These are phyloP conservation scores for Trametes villosa DNA, from an alignment of 768 basidiomycete species.

Conservation along the genomic window DNA sequence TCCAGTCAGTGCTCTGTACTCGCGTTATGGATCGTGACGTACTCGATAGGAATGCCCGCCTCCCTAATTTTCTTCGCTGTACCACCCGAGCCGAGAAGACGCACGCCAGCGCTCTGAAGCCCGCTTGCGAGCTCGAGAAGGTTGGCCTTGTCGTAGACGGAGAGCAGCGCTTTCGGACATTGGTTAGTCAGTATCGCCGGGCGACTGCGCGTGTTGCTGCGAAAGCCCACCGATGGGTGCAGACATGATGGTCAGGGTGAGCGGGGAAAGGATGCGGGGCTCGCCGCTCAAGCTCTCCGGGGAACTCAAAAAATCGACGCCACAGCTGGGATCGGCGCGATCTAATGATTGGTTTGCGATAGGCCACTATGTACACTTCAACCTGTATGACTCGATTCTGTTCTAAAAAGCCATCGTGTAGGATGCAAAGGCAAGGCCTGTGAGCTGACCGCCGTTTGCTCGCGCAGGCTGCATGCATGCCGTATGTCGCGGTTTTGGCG, in stretches of 20 bases:
- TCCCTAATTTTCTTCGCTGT: slow-evolving; percentile 98
- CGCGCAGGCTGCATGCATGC: no score
- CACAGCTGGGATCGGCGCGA: slow-evolving; percentile 9
- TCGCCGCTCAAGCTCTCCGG: not conserved
- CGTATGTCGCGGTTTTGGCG: no score
- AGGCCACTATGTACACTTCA: not conserved
- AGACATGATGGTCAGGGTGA: slow-evolving; percentile 32
- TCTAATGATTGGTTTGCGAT: slow-evolving; percentile 11
- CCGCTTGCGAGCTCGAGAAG: slow-evolving; percentile 88
- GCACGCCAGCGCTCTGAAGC: slow-evolving; percentile 81
- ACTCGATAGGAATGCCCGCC: slow-evolving; percentile 90
- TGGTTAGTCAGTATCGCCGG: slow-evolving; percentile 6
- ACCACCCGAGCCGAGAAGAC: slow-evolving; percentile 92
- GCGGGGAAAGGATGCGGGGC: not conserved
- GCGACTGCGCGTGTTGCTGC: not conserved
- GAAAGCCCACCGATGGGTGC: slow-evolving; percentile 37
- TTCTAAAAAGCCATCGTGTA: no score
- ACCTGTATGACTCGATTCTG: no score
- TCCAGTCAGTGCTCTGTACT: not conserved
- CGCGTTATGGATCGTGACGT: slow-evolving; percentile 37
- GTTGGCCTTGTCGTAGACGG: slow-evolving; percentile 94
- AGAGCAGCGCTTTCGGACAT: slow-evolving; percentile 70
- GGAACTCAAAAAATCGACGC: slow-evolving; percentile 16
- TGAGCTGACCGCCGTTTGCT: no score
- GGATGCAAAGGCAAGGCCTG: no score